Base-by-base conservation (phyloP, 441 rosid species). In the Geranium incanum region DNA sequence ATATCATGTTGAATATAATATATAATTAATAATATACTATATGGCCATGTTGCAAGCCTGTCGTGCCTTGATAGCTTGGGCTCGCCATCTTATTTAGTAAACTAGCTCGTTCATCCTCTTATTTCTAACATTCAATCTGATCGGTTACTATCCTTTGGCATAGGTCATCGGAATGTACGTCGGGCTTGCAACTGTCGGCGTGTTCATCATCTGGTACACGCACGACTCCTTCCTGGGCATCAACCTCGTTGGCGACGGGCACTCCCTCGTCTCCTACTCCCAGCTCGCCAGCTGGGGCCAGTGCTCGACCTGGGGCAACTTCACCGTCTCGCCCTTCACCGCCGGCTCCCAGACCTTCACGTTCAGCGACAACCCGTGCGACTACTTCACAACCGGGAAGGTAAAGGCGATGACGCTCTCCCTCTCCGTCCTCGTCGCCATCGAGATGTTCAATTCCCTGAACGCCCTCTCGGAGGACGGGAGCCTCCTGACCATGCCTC, bases 371-470 rank as follows among this genome's bases (percentile, higher is more conserved):
- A 83, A 90, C 68, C 95, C 97, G 0, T 91, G 98, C n/a, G 95
- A 91, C 0, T 94, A 94, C 73, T 94, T 94, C 84, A 85, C 75
- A 0, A 43, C 75, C 0, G 98, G 98, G 15, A 94, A 94, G 77
- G 86, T 91, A 72, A 94, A 94, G 76, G 98, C 97, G 0, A 84
- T 90, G 0, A 94, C 96, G 0, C 96, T 91, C 63, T 91, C 97
- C 71, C 97, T 94, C 63, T 85, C 98, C 0, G 97, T 94, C 4
- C 75, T 94, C 85, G 98, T 94, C 43, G 89, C 97, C 38, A 94
- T 94, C 9, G 98, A 94, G 84, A 94, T 94, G 98, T 91, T 94
- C 88, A 94, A 94, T 68, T 94, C 98, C 19, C 83, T 93, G 3
- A 93, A 93, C 43, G 98, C 98, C 41, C 89, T 93, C 23, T 93